These are phyloP conservation scores for Fusarium neocosmosporiellum DNA, from an alignment of 2,329 filamentous ascomycete genomes.

Conservation along the genomic window DNA sequence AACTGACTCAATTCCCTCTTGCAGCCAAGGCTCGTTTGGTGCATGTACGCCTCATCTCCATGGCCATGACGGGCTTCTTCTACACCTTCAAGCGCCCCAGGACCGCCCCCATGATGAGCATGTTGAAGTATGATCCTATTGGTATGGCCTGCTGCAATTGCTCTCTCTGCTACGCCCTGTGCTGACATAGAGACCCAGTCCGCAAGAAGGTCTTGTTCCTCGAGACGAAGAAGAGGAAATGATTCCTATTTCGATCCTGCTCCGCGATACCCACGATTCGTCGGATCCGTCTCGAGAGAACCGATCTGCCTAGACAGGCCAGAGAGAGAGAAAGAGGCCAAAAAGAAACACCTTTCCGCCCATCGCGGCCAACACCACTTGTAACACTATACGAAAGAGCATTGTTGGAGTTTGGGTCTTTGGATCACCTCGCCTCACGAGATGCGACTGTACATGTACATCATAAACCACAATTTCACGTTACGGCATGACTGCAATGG, in stretches of 20 bases:
- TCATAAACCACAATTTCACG: slow-evolving; percentile 31
- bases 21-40: slow-evolving; percentile 91
- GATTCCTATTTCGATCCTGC: slow-evolving; percentile 25
- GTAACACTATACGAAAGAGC: slow-evolving; percentile 46
- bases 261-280: slow-evolving; percentile 26
- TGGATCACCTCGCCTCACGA: slow-evolving; percentile 27
- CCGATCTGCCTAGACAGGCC: slow-evolving; percentile 17
- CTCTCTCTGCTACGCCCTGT: background rate
- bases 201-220: slow-evolving; percentile 96
- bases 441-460: slow-evolving; percentile 43
- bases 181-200: slow-evolving; percentile 63
- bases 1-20: slow-evolving; percentile 18
- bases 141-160: slow-evolving; percentile 61
- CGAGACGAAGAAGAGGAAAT: slow-evolving; percentile 86
- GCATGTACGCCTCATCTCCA: slow-evolving; percentile 92
- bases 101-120: slow-evolving; percentile 84
- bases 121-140: slow-evolving; percentile 99
- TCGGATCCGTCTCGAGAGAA: slow-evolving; percentile 3
- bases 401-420: slow-evolving; percentile 47
- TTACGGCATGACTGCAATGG: slow-evolving; percentile 15
- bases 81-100: slow-evolving; percentile 89
- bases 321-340: background rate
- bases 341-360: background rate
- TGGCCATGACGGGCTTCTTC: slow-evolving; percentile 99
- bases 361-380: slow-evolving; percentile 27